Evolutionary conservation across 2,329 filamentous ascomycete genomes (phyloP), one percentile per base, ranked within the genome.

Genomic region (Xylariomycetidae sp.): DNA sequence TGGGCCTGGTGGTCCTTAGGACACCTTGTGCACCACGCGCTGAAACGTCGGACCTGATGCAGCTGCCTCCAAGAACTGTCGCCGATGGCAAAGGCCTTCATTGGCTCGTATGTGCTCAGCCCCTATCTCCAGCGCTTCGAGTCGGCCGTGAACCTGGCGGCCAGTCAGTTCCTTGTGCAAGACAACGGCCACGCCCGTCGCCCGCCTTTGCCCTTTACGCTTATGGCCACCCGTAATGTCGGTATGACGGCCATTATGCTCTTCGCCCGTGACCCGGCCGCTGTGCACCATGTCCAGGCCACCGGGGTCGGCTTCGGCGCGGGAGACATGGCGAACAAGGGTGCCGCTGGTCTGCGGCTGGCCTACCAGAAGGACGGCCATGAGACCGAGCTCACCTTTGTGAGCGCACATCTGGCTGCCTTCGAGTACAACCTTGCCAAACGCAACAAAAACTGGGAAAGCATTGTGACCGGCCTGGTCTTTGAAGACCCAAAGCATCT

Each of bases 241-340:
- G 90, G 92, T 44, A 87, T 95, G 79, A 96, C 89, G 0, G 88
- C 75, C 16, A 75, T 96, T 31, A 76, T 96, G 69, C 71, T 95
- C 13, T 95, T 95, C 56, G 83, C 81, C 14, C 77, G 77, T 36
- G 70, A 81, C 25, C 67, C 73, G 0, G 59, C 70, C 7, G 67
- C 72, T 16, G 65, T 95, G 32, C 64, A 65, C 33, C 67, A 74
- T 49, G 64, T 92, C n/a, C 74, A 86, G 44, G 79, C 76, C n/a
- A 86, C 83, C 2, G 85, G 84, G 33, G 82, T 88, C 2, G 89
- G 92, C 0, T 83, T 95, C 30, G 92, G 92, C 1, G 59, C 88
- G 1, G 81, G 79, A 37, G 82, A 90, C 31, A 92, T 95, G 82
- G 92, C 88, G 12, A 95, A 95, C 60, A 98, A 98, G 61, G 92